These are phyloP conservation scores for Volutella citrinella DNA, from an alignment of 2,329 filamentous ascomycete genomes.

Conservation along the genomic window DNA sequence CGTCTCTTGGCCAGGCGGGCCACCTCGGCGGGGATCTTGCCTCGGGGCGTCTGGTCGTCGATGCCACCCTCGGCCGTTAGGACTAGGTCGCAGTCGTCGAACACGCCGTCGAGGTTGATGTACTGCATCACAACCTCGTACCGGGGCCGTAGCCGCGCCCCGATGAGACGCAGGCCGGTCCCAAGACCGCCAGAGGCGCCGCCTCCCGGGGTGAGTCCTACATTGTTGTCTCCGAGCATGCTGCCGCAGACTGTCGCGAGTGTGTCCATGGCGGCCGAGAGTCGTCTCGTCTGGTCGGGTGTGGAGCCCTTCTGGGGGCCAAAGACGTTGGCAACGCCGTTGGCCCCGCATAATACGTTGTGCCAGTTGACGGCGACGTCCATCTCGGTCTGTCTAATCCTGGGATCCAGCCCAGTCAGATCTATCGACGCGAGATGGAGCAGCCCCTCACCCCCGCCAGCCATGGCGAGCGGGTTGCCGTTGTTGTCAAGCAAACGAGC, in stretches of 20 bases:
- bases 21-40: slow-evolving; percentile 53
- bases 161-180: slow-evolving; percentile 46
- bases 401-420: slow-evolving; percentile 33
- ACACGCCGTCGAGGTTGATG: slow-evolving; percentile 43
- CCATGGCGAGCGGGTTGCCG: slow-evolving; percentile 34
- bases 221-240: slow-evolving; percentile 31
- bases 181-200: slow-evolving; percentile 52
- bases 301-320: slow-evolving; percentile 51
- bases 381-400: slow-evolving; percentile 29
- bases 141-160: slow-evolving; percentile 42
- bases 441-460: slow-evolving; percentile 39
- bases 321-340: slow-evolving; percentile 48
- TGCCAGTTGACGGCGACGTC: slow-evolving; percentile 51
- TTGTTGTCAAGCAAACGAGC: slow-evolving; percentile 38
- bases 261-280: slow-evolving; percentile 40
- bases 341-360: slow-evolving; percentile 47
- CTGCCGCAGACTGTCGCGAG: slow-evolving; percentile 35
- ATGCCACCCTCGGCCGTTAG: slow-evolving; percentile 52
- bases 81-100: slow-evolving; percentile 47
- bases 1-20: slow-evolving; percentile 44
- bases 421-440: slow-evolving; percentile 36
- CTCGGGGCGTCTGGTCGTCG: slow-evolving; percentile 48
- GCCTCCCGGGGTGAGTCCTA: slow-evolving; percentile 40
- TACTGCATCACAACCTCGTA: slow-evolving; percentile 50
- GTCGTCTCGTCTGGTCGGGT: slow-evolving; percentile 36